Conservation (phyloP, 345 rosid species). For the Mercurialis annua region DNA sequence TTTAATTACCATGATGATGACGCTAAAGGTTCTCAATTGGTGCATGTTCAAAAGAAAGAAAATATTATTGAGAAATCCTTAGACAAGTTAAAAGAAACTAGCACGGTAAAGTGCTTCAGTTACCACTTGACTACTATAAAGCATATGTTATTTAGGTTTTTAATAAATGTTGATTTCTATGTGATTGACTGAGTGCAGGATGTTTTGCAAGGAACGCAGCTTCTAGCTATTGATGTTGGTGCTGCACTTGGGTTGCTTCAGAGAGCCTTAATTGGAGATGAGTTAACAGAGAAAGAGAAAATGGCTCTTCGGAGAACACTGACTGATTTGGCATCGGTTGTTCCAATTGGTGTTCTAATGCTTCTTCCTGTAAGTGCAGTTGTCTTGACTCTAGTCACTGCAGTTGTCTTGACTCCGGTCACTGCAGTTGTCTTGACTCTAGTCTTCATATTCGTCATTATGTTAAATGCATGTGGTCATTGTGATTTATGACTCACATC, state of each 20-base stretch:
- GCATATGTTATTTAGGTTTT: neutral
- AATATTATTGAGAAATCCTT: conserved; percentile 69
- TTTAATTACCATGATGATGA: conserved; percentile 33
- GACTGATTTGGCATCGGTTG: conserved; percentile 85
- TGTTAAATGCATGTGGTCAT: neutral
- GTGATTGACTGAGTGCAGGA: conserved; percentile 49
- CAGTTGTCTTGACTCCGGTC: neutral
- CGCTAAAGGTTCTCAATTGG: conserved; percentile 39
- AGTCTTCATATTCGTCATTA: neutral
- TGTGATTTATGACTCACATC: neutral
- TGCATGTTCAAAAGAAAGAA: conserved; percentile 56
- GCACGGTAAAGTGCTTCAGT: conserved; percentile 50
- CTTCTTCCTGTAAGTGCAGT: conserved; percentile 85
- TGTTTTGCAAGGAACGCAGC: conserved; percentile 97
- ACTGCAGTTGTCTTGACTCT: neutral
- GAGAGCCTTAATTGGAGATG: conserved; percentile 76
- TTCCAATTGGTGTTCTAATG: conserved; percentile 92
- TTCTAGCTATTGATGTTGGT: conserved; percentile 83
- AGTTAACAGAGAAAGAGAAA: conserved; percentile 83
- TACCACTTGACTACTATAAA: neutral
- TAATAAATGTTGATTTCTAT: conserved; percentile 10
- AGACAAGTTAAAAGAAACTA: conserved; percentile 73
- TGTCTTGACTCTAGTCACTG: neutral
- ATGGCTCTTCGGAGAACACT: conserved; percentile 74
- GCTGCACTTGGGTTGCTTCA: conserved; percentile 76